Base-by-base conservation (phyloP, 1,139 yeast species). In the Geotrichum candidum region DNA sequence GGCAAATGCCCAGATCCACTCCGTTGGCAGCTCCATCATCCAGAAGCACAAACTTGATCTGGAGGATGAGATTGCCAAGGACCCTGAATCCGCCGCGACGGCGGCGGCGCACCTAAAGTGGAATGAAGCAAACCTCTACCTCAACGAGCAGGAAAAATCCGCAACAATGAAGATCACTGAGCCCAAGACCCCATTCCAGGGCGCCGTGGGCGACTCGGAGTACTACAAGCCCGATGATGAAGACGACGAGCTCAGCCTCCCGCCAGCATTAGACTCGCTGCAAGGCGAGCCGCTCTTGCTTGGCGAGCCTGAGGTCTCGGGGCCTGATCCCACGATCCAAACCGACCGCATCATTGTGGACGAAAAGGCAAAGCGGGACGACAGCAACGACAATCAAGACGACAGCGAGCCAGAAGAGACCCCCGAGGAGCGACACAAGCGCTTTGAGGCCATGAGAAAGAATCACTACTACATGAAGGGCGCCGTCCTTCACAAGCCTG, bases 151-250 rank as follows among this genome's bases (percentile, higher is more conserved):
- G 70, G 90, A 86, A 68, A 85, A 87, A 72, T 76, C 82, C 38
- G 84, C 92, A 45, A 86, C 90, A 53, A 87, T 87, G 92, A 83
- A 84, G 73, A 91, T 94, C 58, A 96, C 90, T 69, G 99, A 94
- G 74, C 99, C 99, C 48, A 94, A 94, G 78, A 94, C 99, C 1
- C 99, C 99, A 2, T 94, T 88, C 72, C 96, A 90, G 72, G 96
- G 96, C 25, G 96, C 97, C 0, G 88, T 90, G 54, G 88, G 90
- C 68, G 96, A 95, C 2, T 82, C 84, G 13, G 97, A 92, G 68
- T 95, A 92, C 72, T 91, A 91, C 72, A 81, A 84, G 66, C 82
- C 82, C 1, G 92, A 86, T 66, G 87, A 85, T 58, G 94, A 86
- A 51, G 86, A 82, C 11, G 88, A 83, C 33, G 66, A 65, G 29